Evolutionary conservation across 371 early-diverging fungal species (phyloP).

Genomic region (Mucor lusitanicus): DNA sequence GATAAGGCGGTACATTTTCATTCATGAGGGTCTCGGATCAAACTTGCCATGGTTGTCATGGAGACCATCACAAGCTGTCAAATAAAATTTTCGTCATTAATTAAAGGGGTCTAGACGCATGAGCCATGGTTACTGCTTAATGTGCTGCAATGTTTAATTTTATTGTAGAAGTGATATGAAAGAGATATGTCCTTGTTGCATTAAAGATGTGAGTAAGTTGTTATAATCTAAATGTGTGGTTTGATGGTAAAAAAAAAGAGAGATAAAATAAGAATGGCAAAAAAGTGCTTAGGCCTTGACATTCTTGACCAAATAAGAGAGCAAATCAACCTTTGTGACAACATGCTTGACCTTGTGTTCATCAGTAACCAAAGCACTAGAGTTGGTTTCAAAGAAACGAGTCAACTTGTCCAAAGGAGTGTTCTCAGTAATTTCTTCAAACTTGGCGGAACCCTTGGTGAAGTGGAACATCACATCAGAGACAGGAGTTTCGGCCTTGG

Average conservation of each 20-base stretch:
- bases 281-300: conserved; percentile 13
- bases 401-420: conserved; percentile 84
- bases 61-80: no score
- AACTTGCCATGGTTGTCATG: no score
- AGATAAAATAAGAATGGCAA: neutral
- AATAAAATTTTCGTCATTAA: no score
- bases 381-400: conserved; percentile 90
- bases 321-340: conserved; percentile 90
- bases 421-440: conserved; percentile 78
- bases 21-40: no score
- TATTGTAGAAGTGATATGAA: neutral
- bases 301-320: conserved; percentile 76
- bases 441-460: conserved; percentile 62
- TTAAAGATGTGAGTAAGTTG: neutral
- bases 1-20: no score
- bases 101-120: neutral
- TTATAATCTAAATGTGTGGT: neutral
- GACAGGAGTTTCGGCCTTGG: conserved; percentile 67
- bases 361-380: conserved; percentile 89
- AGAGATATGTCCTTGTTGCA: neutral
- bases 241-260: neutral
- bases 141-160: neutral
- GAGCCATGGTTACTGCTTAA: neutral
- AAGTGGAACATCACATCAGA: conserved; percentile 86
- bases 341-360: conserved; percentile 75